Base-by-base conservation (phyloP, 306 rosid species). In the Pachyrhizus erosus region DNA sequence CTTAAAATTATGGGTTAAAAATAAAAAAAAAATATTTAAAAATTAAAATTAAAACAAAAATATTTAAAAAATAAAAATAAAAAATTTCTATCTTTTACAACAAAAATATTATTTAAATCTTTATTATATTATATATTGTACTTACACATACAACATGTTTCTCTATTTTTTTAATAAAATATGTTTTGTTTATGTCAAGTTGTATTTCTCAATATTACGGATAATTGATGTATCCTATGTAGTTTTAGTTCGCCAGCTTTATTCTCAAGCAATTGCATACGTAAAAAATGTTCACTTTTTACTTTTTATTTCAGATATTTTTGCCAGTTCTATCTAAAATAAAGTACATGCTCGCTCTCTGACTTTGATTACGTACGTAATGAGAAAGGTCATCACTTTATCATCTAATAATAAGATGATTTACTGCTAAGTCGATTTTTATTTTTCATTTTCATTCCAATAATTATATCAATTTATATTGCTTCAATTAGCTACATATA, bases 301-400 rank as follows among this genome's bases (percentile, higher is more conserved):
- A 34, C 23, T 54, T 73, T 73, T 33, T 45, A n/a, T n/a, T 48
- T 29, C 34, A 62, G 58, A 64, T 64, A 31, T 64, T 77, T 77
- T 73, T 4, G 21, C 18, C 9, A 29, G 21, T 57, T 43, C 46
- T 27, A 29, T 77, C 26, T 27, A 9, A n/a, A 51, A 73, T 46
- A 73, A 73, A 73, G 66, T 12, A 10, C 39, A 23, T 17, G 11
- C 27, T 27, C 10, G 23, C 39, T 39, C 9, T 4, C 17, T 34
- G 17, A 51, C 46, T 46, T 61, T 77, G 3, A 58, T 45, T 45
- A 77, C 81, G 45, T 45, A 77, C 81, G 45, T 6, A 17, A 60
- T 2, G 54, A 61, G 12, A 26, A n/a, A n/a, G 46, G 31, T 61
- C 27, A 18, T 61, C 60, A 43, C 18, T 60, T 61, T 43, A 46